phyloP scores from a whole-genome alignment of 2,329 filamentous ascomycete genomes.

The Xylariales sp. region DNA sequence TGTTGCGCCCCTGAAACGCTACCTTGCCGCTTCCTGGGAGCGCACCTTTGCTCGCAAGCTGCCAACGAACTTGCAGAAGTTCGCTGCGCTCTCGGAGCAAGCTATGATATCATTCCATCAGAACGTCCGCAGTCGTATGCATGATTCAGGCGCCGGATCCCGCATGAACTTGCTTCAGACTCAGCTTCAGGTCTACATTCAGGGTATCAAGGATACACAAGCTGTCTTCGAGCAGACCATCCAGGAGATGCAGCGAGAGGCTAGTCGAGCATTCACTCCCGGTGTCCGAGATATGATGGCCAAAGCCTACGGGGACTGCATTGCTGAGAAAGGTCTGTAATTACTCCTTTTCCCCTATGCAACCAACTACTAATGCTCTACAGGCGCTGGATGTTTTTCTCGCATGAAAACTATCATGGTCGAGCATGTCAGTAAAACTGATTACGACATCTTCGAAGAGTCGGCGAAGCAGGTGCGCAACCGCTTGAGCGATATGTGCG shows the following conservation, averaged over 20 bases:
- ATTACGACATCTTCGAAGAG: background rate
- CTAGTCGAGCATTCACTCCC: constrained; percentile 7
- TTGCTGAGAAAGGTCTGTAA: constrained; percentile 1
- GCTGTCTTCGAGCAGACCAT: background rate
- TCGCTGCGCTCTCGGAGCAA: background rate
- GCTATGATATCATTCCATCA: background rate
- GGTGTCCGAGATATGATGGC: background rate
- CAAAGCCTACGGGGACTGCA: background rate
- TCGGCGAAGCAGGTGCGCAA: background rate
- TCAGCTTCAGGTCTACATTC: background rate
- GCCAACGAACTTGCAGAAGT: background rate
- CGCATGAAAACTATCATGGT: background rate
- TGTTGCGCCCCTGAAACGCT: background rate
- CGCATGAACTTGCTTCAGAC: no score
- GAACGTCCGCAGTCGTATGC: no score
- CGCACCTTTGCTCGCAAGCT: background rate
- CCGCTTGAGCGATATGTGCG: background rate
- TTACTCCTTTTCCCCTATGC: background rate
- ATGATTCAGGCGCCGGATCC: no score
- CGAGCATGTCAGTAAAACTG: background rate
- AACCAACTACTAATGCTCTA: background rate
- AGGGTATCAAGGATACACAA: background rate
- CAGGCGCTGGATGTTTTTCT: background rate
- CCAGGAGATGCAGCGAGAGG: constrained; percentile 1
- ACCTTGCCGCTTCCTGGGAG: constrained; percentile 1